phyloP scores from a whole-genome alignment of 805 yeast genomes.

The Saccharomycopsis synnaedendra region DNA sequence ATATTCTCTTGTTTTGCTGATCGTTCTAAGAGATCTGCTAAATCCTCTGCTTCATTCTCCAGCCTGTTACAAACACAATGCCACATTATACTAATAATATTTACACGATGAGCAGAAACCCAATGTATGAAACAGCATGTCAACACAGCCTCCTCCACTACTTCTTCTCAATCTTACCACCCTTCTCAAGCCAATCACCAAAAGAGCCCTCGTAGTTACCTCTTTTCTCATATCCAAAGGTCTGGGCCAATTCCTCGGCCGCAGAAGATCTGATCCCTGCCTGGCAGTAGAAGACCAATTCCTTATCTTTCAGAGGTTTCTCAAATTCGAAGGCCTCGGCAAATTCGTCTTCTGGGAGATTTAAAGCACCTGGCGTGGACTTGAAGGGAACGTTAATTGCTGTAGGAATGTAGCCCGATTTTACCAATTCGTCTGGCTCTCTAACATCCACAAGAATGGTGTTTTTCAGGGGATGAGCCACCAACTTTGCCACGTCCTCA shows the following conservation, averaged over 20 bases:
- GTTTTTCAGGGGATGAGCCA: slow-evolving; percentile 28
- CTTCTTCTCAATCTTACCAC: slow-evolving; percentile 17
- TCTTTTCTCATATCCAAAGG: slow-evolving; percentile 77
- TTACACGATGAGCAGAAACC: no score
- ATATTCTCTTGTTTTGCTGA: no score
- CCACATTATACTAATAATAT: no score
- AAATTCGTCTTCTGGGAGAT: slow-evolving; percentile 68
- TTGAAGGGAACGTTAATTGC: slow-evolving; percentile 85
- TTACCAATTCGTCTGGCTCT: slow-evolving; percentile 67
- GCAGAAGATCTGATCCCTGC: slow-evolving; percentile 88
- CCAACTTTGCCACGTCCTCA: slow-evolving; percentile 39
- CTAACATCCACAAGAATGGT: slow-evolving; percentile 75
- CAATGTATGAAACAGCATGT: no score
- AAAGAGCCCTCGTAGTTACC: slow-evolving; percentile 83
- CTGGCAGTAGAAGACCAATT: slow-evolving; percentile 80
- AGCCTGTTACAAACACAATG: no score
- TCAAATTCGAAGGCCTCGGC: slow-evolving; percentile 67
- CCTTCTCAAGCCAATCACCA: slow-evolving; percentile 64
- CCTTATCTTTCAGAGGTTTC: slow-evolving; percentile 63
- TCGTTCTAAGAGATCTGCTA: no score
- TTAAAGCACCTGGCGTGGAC: slow-evolving; percentile 86
- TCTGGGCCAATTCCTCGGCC: slow-evolving; percentile 83
- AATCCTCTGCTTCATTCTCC: no score
- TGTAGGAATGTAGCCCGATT: slow-evolving; percentile 68
- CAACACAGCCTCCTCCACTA: background rate